Base-by-base conservation (phyloP, 371 early-diverging fungal species). In the Coemansia sp. region DNA sequence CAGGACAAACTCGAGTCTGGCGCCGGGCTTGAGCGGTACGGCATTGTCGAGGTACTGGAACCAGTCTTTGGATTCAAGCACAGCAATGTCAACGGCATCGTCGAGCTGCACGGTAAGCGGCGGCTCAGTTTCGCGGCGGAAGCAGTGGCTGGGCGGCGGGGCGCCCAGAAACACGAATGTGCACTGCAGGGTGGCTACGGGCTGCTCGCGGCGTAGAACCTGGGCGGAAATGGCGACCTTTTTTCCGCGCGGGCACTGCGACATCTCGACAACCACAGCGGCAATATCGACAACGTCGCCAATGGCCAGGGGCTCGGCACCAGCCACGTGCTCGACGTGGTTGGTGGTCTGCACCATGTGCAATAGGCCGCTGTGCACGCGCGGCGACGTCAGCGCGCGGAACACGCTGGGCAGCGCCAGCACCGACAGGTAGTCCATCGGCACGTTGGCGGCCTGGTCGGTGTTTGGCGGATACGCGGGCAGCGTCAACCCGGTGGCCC, bases 41-140 rank as follows among this genome's bases (percentile, higher is more conserved):
- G 85, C 84, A 39, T 81, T 82, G 59, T 72, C 63, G 85, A 86
- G 87, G 65, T 90, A 91, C 20, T 86, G 80, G 71, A 94, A 84
- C 95, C 96, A 97, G 57, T 86, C 83, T 84, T 96, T 95, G 72
- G 93, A 86, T 76, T 89, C 81, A 55, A 97, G 84, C 54, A 95
- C 92, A 42, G 93, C 93, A 16, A 70, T 33, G 43, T 80, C 77
- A 80, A 92, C 90, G 61, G 81, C 81, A 35, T 86, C 83, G n/a
- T 78, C 70, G 31, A 94, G 70, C n/a, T 80, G 75, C 40, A 95
- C 63, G 56, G 80, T 83, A 58, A 94, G 76, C 65, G 88, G 81
- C 35, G 93, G 90, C 38, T 90, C 86, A 68, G 90, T 91, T 33
- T 30, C 55, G 20, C 42, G 60, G 0, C 61, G 66, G 84, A 97